These are phyloP conservation scores for Isoetes taiwanensis DNA, from an alignment of 75 land plant species.

Conservation along the genomic window DNA sequence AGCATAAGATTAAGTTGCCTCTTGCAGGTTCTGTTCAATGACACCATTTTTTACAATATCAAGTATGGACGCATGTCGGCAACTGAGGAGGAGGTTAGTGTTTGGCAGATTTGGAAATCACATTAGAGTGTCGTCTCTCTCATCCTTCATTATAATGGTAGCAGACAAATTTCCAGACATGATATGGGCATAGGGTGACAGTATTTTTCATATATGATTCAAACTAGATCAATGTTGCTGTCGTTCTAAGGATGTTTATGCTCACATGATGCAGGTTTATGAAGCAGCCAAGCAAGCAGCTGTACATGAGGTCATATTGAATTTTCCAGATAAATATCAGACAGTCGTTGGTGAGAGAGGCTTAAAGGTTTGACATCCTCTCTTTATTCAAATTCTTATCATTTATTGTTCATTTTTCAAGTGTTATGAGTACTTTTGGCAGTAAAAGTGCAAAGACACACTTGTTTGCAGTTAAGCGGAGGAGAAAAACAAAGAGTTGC, in stretches of 20 bases:
- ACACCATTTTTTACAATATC: conserved; percentile 87
- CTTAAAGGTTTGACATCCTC: conserved; percentile 49
- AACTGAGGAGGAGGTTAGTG: conserved; percentile 71
- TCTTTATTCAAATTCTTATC: no score
- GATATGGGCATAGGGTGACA: no score
- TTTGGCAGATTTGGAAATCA: no score
- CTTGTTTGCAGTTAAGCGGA: conserved; percentile 87
- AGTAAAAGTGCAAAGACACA: no score
- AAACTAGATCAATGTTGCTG: no score
- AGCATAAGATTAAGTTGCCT: not conserved
- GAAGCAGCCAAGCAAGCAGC: conserved; percentile 86
- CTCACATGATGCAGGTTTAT: conserved; percentile 44
- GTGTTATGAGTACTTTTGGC: no score
- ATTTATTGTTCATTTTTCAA: no score
- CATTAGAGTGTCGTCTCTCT: no score
- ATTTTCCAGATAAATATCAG: conserved; percentile 69
- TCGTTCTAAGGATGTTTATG: no score
- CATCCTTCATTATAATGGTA: no score
- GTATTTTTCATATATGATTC: no score
- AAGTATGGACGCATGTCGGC: conserved; percentile 86
- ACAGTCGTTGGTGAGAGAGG: conserved; percentile 94
- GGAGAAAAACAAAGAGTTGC: conserved; percentile 97
- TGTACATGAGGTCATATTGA: conserved; percentile 85
- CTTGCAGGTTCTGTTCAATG: conserved; percentile 88
- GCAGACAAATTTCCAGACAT: no score